Evolutionary conservation across 176 grass and related monocot species (phyloP), one percentile per base, ranked within the genome.

Genomic region (Juncus inflexus): DNA sequence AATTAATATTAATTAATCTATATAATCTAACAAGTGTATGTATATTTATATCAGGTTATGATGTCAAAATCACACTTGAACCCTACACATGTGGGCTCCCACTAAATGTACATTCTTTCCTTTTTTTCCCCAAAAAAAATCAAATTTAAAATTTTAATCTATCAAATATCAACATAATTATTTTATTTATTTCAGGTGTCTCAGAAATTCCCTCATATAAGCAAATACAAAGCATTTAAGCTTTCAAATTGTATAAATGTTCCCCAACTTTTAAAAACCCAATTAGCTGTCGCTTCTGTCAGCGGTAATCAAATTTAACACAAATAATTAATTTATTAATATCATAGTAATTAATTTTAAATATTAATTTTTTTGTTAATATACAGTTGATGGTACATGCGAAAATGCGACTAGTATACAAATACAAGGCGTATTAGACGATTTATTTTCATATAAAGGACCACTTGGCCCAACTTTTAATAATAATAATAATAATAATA

Each of bases 181-280:
- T 10, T 12, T 72, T 53, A 15, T 36, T 69, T 60, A 69, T 84
- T 79, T 79, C 74, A 88, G 84, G 84, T 90, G 62, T 74, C 69
- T 40, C 35, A 91, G 43, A 96, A 96, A 61, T 96, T 96, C 60
- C 87, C 91, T 15, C 83, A 88, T 52, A 85, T 96, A 70, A 85
- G 69, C 73, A 58, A n/a, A 56, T 91, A 90, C 41, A 86, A 63
- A 81, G 60, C 79, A 50, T 90, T 91, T 71, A 79, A 52, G 36
- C 52, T 90, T 50, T 81, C 87, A 9, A 62, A 58, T 63, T 71
- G 41, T 12, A 67, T 80, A 10, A 80, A 90, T 66, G 70, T 83
- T 55, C 57, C 62, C 6, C 77, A 58, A 58, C 74, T 96, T 54
- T 69, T 96, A 51, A 96, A 96, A 90, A 85, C 73, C 61, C 87